phyloP scores from a whole-genome alignment of 1,284 basidiomycete species.

The Cryptococcus neoformans region DNA sequence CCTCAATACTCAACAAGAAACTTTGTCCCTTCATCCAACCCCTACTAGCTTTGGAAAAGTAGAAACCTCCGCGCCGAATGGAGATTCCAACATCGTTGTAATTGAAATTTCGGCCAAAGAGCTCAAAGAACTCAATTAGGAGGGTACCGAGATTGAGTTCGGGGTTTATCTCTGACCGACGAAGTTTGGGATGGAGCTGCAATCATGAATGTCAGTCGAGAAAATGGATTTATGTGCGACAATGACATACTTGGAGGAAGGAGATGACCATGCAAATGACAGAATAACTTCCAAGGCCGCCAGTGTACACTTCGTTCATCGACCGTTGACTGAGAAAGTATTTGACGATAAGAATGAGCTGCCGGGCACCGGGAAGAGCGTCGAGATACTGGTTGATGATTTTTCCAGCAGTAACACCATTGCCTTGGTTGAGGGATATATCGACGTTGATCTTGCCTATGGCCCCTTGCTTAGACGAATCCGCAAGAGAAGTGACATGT shows the following conservation, averaged over 20 bases:
- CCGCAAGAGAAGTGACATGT: too few species aligned
- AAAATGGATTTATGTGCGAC: neutral
- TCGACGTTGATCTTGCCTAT: constrained; percentile 76
- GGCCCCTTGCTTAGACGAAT: constrained; percentile 16
- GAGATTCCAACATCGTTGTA: constrained; percentile 89
- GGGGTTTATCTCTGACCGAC: constrained; percentile 81
- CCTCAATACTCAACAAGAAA: constrained; percentile 80
- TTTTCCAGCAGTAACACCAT: constrained; percentile 74
- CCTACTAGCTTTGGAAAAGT: constrained; percentile 72
- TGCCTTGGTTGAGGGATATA: constrained; percentile 83
- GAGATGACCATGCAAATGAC: constrained; percentile 90
- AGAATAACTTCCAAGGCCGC: constrained; percentile 90
- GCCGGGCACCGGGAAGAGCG: constrained; percentile 70
- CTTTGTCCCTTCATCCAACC: constrained; percentile 71
- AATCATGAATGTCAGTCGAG: neutral
- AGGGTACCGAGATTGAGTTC: constrained; percentile 85
- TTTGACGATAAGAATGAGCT: constrained; percentile 83
- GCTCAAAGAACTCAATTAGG: constrained; percentile 93
- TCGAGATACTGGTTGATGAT: constrained; percentile 79
- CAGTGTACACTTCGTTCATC: constrained; percentile 97
- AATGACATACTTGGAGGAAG: constrained; percentile 70
- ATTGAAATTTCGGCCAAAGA: constrained; percentile 91
- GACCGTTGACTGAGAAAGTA: constrained; percentile 82
- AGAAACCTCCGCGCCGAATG: constrained; percentile 74
- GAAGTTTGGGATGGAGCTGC: constrained; percentile 88